Base-by-base conservation (phyloP, 495 filamentous ascomycete genomes). In the Monascus purpureus region DNA sequence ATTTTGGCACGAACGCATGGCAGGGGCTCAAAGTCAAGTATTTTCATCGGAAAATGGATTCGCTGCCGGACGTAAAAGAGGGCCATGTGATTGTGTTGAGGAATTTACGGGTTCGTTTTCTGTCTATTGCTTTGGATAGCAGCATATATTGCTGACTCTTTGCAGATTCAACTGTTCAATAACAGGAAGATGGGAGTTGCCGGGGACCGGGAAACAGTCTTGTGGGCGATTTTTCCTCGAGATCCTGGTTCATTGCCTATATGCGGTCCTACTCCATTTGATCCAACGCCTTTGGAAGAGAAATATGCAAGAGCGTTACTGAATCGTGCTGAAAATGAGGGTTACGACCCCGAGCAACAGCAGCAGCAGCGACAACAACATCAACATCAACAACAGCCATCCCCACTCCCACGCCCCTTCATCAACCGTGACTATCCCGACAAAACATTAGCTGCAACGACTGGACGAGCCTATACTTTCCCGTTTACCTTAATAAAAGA, bases 401-500 rank as follows among this genome's bases (percentile, higher is more conserved):
- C 23, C 4, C 13, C 14, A 24, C 29, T 12, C 15, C 32, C 26
- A 16, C 32, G n/a, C 20, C 15, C 17, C 17, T 8, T 15, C 13
- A 9, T 22, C 20, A 22, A 9, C 20, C 5, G 4, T 22, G 20
- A 22, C 5, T 9, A 22, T 9, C 4, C 20, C 20, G 20, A 5
- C 5, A 22, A 4, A 22, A 9, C 4, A 22, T 9, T 5, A 22
- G 9, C 20, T 22, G 9, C 4, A 9, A 22, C 4, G 20, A 9
- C 20, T 5, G 20, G 20, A 22, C 4, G 20, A 22, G n/a, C n/a
- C n/a, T n/a, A n/a, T n/a, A n/a, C n/a, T n/a, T 22, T 22, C 20
- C 20, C 20, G 33, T 78, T 80, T 39, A 52, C 59, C 20, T 60
- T 79, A 1, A 59, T 95, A 31, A 66, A 77, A 39, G 74, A 85